phyloP scores from a whole-genome alignment of 1,139 yeast genomes.

The Yamadazyma membranifaciens region DNA sequence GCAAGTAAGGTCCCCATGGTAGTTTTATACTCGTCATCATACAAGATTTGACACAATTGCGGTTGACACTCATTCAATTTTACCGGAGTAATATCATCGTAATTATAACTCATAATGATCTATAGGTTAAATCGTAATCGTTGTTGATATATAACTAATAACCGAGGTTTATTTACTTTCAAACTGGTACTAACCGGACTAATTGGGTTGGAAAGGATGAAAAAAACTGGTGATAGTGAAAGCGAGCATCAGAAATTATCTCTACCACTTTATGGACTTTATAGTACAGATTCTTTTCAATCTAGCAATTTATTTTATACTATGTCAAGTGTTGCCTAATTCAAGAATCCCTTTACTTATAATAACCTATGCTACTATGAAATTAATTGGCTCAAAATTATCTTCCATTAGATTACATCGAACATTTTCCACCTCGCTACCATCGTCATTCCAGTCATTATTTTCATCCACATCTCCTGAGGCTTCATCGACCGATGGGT shows the following conservation, averaged over 20 bases:
- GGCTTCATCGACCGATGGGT: too few relatives aligned
- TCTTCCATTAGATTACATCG: background rate
- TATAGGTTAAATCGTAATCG: too few relatives aligned
- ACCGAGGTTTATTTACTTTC: too few relatives aligned
- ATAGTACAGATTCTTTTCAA: background rate
- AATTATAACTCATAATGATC: slow-evolving; percentile 13
- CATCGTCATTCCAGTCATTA: background rate
- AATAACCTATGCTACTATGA: slow-evolving; percentile 29
- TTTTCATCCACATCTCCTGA: too few relatives aligned
- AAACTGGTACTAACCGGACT: background rate
- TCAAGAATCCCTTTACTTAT: slow-evolving; percentile 30
- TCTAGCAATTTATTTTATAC: slow-evolving; percentile 11
- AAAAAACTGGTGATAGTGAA: background rate
- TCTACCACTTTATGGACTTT: slow-evolving; percentile 6
- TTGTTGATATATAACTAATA: too few relatives aligned
- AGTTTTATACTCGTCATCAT: slow-evolving; percentile 64
- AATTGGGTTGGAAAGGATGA: background rate
- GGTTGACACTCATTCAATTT: slow-evolving; percentile 46
- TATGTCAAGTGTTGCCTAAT: slow-evolving; percentile 11
- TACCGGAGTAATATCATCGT: slow-evolving; percentile 41
- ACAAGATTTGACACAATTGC: slow-evolving; percentile 72
- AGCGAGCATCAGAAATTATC: slow-evolving; percentile 1
- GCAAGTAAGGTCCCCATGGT: slow-evolving; percentile 65
- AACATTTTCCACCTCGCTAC: too few relatives aligned
- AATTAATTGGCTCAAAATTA: slow-evolving; percentile 24